A percentile compares a stretch with the other conserved stretches of the same genome.
Conservation (phyloP, 768 basidiomycete genomes). For the Suillus cothurnatus region DNA sequence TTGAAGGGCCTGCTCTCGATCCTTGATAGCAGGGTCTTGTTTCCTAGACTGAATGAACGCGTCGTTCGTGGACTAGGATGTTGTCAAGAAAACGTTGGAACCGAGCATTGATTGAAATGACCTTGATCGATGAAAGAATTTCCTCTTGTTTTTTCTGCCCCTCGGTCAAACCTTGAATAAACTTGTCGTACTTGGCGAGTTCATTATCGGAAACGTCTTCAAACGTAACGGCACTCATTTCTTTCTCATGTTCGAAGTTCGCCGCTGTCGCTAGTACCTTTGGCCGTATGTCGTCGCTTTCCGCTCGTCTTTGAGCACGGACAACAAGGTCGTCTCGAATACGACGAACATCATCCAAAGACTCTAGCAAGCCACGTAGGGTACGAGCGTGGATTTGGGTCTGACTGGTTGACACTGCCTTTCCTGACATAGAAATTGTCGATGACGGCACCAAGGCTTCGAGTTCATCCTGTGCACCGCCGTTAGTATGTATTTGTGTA, state of each 20-base stretch:
- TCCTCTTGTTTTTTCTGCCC: constrained; percentile 63
- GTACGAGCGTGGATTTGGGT: constrained; percentile 69
- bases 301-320: constrained; percentile 61
- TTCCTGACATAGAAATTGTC: constrained; percentile 40
- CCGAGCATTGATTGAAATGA: constrained; percentile 31
- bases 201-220: constrained; percentile 81
- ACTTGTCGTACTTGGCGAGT: constrained; percentile 79
- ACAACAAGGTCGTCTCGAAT: constrained; percentile 63
- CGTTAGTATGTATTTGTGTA: constrained; percentile 8
- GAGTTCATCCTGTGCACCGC: constrained; percentile 54
- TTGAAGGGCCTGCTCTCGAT: constrained; percentile 80
- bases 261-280: constrained; percentile 67
- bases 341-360: constrained; percentile 71
- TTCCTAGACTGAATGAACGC: constrained; percentile 74
- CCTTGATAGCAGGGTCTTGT: constrained; percentile 76
- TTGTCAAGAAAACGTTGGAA: constrained; percentile 7
- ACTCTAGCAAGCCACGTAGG: constrained; percentile 74
- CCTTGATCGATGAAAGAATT: constrained; percentile 70
- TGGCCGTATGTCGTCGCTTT: constrained; percentile 72
- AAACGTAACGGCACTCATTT: constrained; percentile 85
- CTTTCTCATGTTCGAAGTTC: constrained; percentile 63
- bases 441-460: constrained; percentile 72
- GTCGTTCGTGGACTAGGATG: constrained; percentile 61
- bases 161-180: constrained; percentile 58
- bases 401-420: constrained; percentile 41